These are phyloP conservation scores for Linum trigynum DNA, from an alignment of 345 rosid species.

Conservation along the genomic window DNA sequence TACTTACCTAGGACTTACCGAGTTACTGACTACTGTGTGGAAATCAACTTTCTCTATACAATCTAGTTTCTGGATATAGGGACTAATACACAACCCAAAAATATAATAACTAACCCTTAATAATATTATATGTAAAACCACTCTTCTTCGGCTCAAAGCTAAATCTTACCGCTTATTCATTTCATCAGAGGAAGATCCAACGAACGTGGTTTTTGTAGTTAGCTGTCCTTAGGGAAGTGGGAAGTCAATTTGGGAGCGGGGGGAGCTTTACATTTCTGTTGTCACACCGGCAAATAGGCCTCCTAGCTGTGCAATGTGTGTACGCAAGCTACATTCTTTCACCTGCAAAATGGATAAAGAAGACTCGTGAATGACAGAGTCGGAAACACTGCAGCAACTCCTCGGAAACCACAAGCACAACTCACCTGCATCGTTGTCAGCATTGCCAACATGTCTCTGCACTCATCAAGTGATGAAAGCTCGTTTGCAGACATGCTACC, in stretches of 20 bases:
- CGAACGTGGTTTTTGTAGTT: conserved; percentile 8
- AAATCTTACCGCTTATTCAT: conserved; percentile 7
- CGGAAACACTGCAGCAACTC: neutral
- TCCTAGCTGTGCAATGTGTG: conserved; percentile 45
- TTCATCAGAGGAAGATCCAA: conserved; percentile 7
- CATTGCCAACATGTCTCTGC: conserved; percentile 46
- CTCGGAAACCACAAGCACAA: neutral
- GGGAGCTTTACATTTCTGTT: conserved; percentile 25
- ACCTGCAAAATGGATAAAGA: conserved; percentile 33
- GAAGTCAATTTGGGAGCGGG: conserved; percentile 6
- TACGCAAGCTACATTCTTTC: conserved; percentile 52
- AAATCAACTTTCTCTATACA: conserved; percentile 10
- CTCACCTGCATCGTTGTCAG: conserved; percentile 59
- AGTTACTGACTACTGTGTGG: too few relatives aligned
- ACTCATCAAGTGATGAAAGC: conserved; percentile 42
- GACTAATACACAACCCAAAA: conserved; percentile 6
- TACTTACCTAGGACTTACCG: too few relatives aligned
- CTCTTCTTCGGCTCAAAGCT: neutral
- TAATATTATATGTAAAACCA: neutral
- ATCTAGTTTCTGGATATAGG: conserved; percentile 5
- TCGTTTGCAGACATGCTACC: conserved; percentile 39
- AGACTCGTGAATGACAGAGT: neutral
- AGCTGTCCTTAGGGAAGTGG: conserved; percentile 12
- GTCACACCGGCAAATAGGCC: conserved; percentile 26
- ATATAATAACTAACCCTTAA: neutral